Evolutionary conservation across 1,284 basidiomycete species (phyloP).

Genomic region (Cerrena zonata): DNA sequence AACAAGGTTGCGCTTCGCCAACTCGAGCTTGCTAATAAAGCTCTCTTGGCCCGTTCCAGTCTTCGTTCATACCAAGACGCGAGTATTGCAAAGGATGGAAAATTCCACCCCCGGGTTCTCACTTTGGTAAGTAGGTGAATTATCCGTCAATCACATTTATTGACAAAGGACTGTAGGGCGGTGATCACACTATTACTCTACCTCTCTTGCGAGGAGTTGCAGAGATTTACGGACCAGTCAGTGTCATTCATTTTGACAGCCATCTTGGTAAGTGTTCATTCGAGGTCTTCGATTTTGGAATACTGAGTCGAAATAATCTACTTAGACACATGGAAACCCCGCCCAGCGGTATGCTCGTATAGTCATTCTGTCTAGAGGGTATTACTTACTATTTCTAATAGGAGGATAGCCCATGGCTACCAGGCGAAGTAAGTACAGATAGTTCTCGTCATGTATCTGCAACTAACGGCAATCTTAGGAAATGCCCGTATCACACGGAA

Average conservation of each 20-base stretch:
- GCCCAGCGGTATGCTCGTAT: slow-evolving; percentile 8
- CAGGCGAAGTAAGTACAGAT: slow-evolving; percentile 21
- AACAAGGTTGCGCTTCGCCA: slow-evolving; percentile 33
- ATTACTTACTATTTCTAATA: slow-evolving; percentile 1
- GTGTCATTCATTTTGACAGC: slow-evolving; percentile 39
- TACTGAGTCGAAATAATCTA: not conserved
- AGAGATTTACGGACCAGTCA: slow-evolving; percentile 33
- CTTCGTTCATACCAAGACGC: slow-evolving; percentile 19
- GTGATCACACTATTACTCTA: slow-evolving; percentile 38
- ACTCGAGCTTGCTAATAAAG: slow-evolving; percentile 29
- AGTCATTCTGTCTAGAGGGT: not conserved
- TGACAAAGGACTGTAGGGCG: slow-evolving; percentile 25
- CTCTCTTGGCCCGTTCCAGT: slow-evolving; percentile 20
- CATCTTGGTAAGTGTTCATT: slow-evolving; percentile 26
- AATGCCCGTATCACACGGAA: slow-evolving; percentile 33
- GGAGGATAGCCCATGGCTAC: slow-evolving; percentile 28
- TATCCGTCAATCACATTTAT: no score
- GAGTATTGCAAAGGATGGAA: slow-evolving; percentile 30
- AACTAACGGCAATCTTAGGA: slow-evolving; percentile 15
- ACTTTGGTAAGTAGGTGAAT: slow-evolving; percentile 27
- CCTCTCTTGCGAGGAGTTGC: slow-evolving; percentile 33
- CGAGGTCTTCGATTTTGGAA: not conserved
- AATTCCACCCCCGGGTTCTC: slow-evolving; percentile 33
- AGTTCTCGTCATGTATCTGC: not conserved
- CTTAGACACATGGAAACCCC: slow-evolving; percentile 30